Base-by-base conservation (phyloP, 2,329 filamentous ascomycete species). In the Xylaria sp. region DNA sequence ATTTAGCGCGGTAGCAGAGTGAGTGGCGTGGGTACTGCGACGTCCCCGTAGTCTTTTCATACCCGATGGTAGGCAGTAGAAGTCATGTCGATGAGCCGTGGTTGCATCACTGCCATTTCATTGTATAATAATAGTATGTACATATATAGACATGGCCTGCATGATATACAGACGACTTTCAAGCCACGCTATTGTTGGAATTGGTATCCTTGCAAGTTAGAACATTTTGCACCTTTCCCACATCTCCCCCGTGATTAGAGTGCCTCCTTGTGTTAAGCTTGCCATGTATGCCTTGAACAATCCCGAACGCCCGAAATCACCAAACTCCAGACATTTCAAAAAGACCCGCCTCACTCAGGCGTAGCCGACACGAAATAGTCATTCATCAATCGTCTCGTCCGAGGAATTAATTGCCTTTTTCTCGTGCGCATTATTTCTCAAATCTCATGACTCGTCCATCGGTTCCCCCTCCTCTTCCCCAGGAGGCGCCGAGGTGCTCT, bases 371-470 rank as follows among this genome's bases (percentile, higher is more conserved):
- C 26, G 33, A n/a, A 54, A 26, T 33, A 15, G 9, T 31, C 20
- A 28, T 62, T 63, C 65, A 51, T 70, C 46, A 70, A 44, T 67
- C 61, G 9, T 51, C 13, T 59, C 58, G 48, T 58, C 6, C 5
- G 17, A 4, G 20, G 48, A 17, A 38, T 53, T 10, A 3, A 38
- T 36, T n/a, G 7, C 28, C 15, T 53, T 10, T 53, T 10, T 13
- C 28, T 26, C 49, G 15, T n/a, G 31, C 5, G 26, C 26, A 15
- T 53, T 6, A 6, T 15, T 46, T 20, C 49, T 54, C n/a, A 23
- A 48, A 38, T n/a, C 44, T 77, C 72, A 77, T 51, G 75, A 76
- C 67, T 76, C 74, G 49, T 77, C 75, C 75, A 76, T 77, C 56
- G 58, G 67, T 31, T 65, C 68, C 58, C 66, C 58, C 5, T 67